A percentile compares a stretch with the other conserved stretches of the same genome.
phyloP scores from a whole-genome alignment of 106 monocot species.

The Dendrobium huoshanense region DNA sequence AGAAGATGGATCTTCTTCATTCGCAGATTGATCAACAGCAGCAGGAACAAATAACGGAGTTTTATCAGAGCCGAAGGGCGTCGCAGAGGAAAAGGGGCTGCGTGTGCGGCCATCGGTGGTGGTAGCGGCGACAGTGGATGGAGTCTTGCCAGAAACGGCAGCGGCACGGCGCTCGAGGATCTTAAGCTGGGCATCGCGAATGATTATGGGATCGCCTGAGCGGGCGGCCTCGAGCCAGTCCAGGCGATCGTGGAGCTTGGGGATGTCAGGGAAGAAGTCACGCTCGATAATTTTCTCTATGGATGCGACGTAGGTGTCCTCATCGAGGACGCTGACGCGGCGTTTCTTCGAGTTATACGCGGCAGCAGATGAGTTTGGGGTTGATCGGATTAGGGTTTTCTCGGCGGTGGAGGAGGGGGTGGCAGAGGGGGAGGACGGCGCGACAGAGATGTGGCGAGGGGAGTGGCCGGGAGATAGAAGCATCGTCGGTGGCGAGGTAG shows the following conservation, averaged over 20 bases:
- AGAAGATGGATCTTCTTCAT: background rate
- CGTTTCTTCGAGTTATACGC: slow-evolving; percentile 31
- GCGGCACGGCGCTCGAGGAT: slow-evolving; percentile 77
- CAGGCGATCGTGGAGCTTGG: slow-evolving; percentile 71
- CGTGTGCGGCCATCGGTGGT: slow-evolving; percentile 16
- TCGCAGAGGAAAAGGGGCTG: slow-evolving; percentile 23
- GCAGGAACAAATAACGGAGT: slow-evolving; percentile 7
- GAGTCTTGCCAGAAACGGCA: slow-evolving; percentile 6
- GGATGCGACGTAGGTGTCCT: slow-evolving; percentile 64
- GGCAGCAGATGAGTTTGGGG: slow-evolving; percentile 17
- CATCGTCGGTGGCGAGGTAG: slow-evolving; percentile 18
- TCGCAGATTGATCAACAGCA: background rate
- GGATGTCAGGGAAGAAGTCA: slow-evolving; percentile 86
- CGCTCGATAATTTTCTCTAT: slow-evolving; percentile 92
- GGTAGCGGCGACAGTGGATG: background rate
- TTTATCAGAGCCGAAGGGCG: slow-evolving; percentile 32
- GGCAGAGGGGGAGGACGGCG: background rate
- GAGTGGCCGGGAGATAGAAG: slow-evolving; percentile 63
- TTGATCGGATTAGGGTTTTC: slow-evolving; percentile 5
- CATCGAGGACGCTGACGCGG: slow-evolving; percentile 46
- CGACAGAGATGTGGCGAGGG: slow-evolving; percentile 38
- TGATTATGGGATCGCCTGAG: slow-evolving; percentile 65
- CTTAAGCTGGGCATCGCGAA: slow-evolving; percentile 94
- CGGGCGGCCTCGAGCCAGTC: slow-evolving; percentile 89
- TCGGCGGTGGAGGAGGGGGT: slow-evolving; percentile 4